Percentiles rank a stretch among this genome's conserved stretches.
Evolutionary conservation across 2,329 filamentous ascomycete species (phyloP).

Genomic region (Helotiales sp.): DNA sequence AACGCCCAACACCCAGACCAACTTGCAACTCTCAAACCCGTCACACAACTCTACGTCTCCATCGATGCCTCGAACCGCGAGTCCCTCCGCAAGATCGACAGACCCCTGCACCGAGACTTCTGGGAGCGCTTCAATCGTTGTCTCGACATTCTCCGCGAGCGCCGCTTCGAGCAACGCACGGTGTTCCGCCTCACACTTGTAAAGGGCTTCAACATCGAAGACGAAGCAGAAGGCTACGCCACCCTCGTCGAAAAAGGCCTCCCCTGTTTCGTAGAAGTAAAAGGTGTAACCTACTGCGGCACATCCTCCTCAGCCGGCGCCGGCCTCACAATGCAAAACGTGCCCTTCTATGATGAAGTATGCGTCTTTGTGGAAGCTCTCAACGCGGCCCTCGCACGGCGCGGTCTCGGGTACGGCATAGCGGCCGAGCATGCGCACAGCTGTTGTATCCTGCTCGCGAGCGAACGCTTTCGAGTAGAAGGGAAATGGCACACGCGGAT

Average conservation of each 20-base stretch:
- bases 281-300: conserved; percentile 96
- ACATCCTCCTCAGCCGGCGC: conserved; percentile 83
- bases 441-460: conserved; percentile 88
- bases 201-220: conserved; percentile 97
- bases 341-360: conserved; percentile 94
- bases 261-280: conserved; percentile 93
- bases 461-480: conserved; percentile 75
- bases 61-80: conserved; percentile 95
- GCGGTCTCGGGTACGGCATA: conserved; percentile 84
- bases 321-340: conserved; percentile 94
- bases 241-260: conserved; percentile 84
- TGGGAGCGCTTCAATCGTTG: conserved; percentile 96
- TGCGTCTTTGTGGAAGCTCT: conserved; percentile 80
- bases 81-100: conserved; percentile 84
- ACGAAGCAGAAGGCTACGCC: conserved; percentile 89
- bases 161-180: conserved; percentile 84
- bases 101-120: conserved; percentile 92
- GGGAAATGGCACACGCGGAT: conserved; percentile 91
- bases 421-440: conserved; percentile 94
- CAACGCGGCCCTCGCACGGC: conserved; percentile 67
- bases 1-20: conserved; percentile 97
- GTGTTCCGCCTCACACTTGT: conserved; percentile 95
- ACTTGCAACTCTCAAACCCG: conserved; percentile 77
- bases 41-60: conserved; percentile 95
- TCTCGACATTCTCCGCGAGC: conserved; percentile 84